Evolutionary conservation across 176 grass and related monocot species (phyloP), one percentile per base, ranked within the genome.

Genomic region (Stipa capillata): DNA sequence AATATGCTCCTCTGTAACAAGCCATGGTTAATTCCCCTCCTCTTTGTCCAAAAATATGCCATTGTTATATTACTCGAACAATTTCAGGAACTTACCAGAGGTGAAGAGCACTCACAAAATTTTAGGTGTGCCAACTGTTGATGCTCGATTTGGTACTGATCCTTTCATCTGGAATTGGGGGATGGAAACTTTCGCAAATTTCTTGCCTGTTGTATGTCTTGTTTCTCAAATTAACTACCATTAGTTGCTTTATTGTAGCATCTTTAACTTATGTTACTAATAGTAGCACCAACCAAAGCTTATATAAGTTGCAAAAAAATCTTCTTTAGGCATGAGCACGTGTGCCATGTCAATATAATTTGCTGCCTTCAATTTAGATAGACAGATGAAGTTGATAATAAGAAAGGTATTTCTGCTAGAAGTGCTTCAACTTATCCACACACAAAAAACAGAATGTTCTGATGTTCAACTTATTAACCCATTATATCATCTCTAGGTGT

Each of bases 131-230:
- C 94, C 94, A 70, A 91, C 83, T 66, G 94, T 93, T 51, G 89
- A 84, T 81, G 94, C 94, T 78, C 85, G 81, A 87, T 97, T 97
- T 79, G 90, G 90, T 57, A 93, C 94, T 52, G 76, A 86, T 31
- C 94, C 94, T 35, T 91, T 97, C 69, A 93, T 93, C 82, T 97
- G 90, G 94, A 97, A 97, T 74, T 97, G 90, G 94, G 90, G 88
- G 88, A 97, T 93, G 94, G 47, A 87, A 82, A 86, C 94, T 44
- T 82, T 97, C 48, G 88, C 77, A 70, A 93, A 89, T 62, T 80
- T 91, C 76, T 64, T 93, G 66, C 86, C 90, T 49, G 51, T 32
- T 73, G 90, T 97, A 93, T 15, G 86, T 79, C 33, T 35, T 85
- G 14, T 37, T 48, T 45, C 65, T 72, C 50, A 45, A 51, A 21